These are phyloP conservation scores for Paraurostyla sp. DNA, from an alignment of 73 alveolate genomes.

Conservation along the genomic window DNA sequence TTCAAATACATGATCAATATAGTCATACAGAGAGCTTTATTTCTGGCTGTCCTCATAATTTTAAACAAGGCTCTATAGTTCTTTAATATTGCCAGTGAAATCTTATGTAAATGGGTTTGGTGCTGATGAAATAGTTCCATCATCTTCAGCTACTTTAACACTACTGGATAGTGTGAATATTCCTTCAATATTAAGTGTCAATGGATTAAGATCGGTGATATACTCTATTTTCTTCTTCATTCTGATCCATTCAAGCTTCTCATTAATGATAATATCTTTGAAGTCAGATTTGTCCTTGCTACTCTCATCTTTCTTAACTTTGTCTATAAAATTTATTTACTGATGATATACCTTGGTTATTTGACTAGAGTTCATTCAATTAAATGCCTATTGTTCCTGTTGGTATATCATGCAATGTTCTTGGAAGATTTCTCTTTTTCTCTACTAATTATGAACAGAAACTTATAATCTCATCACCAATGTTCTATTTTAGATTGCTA, in stretches of 20 bases:
- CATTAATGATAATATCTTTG: neutral
- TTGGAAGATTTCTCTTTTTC: neutral
- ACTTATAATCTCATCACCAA: neutral
- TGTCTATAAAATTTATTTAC: neutral
- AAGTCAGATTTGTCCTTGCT: slow-evolving; percentile 5
- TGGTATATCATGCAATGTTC: slow-evolving; percentile 19
- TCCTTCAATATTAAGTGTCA: neutral
- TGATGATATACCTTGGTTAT: neutral
- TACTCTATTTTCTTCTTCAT: neutral
- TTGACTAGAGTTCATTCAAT: neutral
- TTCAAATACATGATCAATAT: neutral
- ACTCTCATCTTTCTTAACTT: neutral
- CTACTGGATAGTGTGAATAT: neutral
- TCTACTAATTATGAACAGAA: neutral
- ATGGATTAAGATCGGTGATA: slow-evolving; percentile 1
- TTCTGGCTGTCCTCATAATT: neutral
- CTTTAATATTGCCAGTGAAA: neutral
- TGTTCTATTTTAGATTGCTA: neutral
- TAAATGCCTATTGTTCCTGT: neutral
- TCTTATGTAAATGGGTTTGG: neutral
- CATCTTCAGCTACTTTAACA: neutral
- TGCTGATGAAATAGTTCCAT: neutral
- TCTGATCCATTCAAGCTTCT: slow-evolving; percentile 25
- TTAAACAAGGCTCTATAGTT: neutral
- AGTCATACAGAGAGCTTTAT: too few relatives aligned